Conservation (phyloP, 2,329 filamentous ascomycete species). For the Pestalotiopsis sp. region DNA sequence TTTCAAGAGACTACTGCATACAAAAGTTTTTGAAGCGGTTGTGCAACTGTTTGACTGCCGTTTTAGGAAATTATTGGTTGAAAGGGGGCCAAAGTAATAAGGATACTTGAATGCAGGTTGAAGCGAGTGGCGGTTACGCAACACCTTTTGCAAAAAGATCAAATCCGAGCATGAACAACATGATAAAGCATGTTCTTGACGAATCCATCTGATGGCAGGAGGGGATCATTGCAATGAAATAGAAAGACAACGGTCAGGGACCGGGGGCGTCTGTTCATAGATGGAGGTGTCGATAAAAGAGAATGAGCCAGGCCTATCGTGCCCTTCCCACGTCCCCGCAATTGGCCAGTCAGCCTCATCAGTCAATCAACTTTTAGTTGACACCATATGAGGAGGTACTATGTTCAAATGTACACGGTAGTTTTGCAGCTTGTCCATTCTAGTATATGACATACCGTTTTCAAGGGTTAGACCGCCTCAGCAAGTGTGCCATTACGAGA, state of each 20-base stretch:
- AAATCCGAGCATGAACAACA: slow-evolving; percentile 8
- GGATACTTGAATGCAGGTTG: neutral
- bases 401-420: no score
- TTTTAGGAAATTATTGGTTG: neutral
- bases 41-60: neutral
- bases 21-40: neutral
- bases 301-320: neutral
- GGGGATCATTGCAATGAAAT: slow-evolving; percentile 9
- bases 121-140: neutral
- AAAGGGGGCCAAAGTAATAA: neutral
- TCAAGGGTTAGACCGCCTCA: no score
- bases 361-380: slow-evolving; percentile 16
- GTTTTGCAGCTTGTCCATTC: no score
- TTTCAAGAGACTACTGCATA: neutral
- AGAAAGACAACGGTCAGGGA: neutral
- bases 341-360: slow-evolving; percentile 9
- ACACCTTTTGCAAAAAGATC: neutral
- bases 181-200: slow-evolving; percentile 12
- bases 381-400: slow-evolving; percentile 13
- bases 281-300: slow-evolving; percentile 14
- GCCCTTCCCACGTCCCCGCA: slow-evolving; percentile 18
- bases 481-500: no score
- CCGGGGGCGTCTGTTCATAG: slow-evolving; percentile 22
- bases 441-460: no score
- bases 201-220: neutral